Evolutionary conservation across 345 rosid genomes (phyloP), one percentile per base, ranked within the genome.

Genomic region (Euclidium syriacum): DNA sequence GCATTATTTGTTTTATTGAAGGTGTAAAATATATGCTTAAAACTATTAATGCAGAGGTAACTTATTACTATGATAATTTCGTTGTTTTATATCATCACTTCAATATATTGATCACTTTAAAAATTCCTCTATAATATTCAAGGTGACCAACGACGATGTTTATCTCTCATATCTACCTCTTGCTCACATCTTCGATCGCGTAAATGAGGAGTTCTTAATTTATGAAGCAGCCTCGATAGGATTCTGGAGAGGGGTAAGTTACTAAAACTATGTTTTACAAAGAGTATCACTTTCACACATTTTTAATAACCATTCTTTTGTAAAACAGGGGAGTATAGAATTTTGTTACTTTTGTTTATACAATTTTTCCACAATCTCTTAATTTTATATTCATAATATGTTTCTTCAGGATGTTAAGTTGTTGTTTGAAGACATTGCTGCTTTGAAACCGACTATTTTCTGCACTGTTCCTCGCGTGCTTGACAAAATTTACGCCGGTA

Each of bases 381-480:
- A 14, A 19, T 33, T 17, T 15, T 27, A 5, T 29, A 22, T 47
- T 35, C 26, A 20, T 57, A 19, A 40, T 48, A 1, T 42, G 23
- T 52, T 20, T 61, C 29, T 67, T 24, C 84, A 95, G 99, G 99
- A 95, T 63, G 95, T 90, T 65, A 90, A 88, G 75, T 62, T 87
- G 32, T 80, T 95, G 80, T 53, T 83, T 33, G 99, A 90, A 65
- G 99, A 95, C 72, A 67, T 95, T 44, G 82, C 79, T 55, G 99
- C 86, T 77, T 83, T 95, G 56, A 90, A 86, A 78, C 96, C 99
- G 26, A 80, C 88, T 66, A 57, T 88, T 53, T 90, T 95, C 75
- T 95, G 99, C 66, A 96, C 99, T 16, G 97, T 95, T 71, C 99
- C 99, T 47, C 99, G 97, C 15, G 99, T 95, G 20, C 66, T 95